A percentile compares a stretch with the other conserved stretches of the same genome.
Evolutionary conservation across 1,139 yeast species (phyloP).

Genomic region (Geotrichum cucujoidarum): DNA sequence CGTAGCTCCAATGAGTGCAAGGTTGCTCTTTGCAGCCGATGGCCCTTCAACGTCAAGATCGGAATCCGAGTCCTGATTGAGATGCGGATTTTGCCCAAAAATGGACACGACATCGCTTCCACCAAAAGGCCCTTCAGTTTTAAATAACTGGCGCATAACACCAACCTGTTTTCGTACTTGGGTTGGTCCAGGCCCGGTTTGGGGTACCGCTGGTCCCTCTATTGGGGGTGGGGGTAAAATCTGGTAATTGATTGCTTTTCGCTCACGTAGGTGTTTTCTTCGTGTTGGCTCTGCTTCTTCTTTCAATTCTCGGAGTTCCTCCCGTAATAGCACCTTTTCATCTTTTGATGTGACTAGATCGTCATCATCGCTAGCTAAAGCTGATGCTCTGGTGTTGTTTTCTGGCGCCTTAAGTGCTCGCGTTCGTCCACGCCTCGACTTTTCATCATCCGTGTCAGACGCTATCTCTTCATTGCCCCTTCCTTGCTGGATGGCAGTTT

Average conservation of each 20-base stretch:
- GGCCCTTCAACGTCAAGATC: slow-evolving; percentile 63
- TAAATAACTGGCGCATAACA: slow-evolving; percentile 29
- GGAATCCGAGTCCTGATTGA: slow-evolving; percentile 49
- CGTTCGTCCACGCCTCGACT: no score
- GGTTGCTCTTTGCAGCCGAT: slow-evolving; percentile 23
- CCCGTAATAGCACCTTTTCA: slow-evolving; percentile 32
- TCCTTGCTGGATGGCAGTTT: no score
- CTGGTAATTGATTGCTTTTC: slow-evolving; percentile 76
- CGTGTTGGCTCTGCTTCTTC: slow-evolving; percentile 47
- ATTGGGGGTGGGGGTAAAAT: slow-evolving; percentile 71
- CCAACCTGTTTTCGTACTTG: slow-evolving; percentile 29
- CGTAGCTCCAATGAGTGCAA: slow-evolving; percentile 37
- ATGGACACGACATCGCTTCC: slow-evolving; percentile 86
- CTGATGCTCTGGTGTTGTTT: no score
- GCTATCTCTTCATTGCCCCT: no score
- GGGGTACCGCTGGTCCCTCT: slow-evolving; percentile 38
- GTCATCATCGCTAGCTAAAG: not conserved
- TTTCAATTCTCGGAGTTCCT: slow-evolving; percentile 50
- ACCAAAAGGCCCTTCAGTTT: slow-evolving; percentile 36
- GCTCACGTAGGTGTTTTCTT: slow-evolving; percentile 64
- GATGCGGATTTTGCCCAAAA: slow-evolving; percentile 63
- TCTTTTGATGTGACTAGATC: no score
- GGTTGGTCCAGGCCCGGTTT: slow-evolving; percentile 20
- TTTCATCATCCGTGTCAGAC: no score
- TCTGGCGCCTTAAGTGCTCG: no score